Evolutionary conservation across 208 protist genomes (phyloP), one percentile per base, ranked within the genome.

Genomic region (Wallacemonas collosoma): DNA sequence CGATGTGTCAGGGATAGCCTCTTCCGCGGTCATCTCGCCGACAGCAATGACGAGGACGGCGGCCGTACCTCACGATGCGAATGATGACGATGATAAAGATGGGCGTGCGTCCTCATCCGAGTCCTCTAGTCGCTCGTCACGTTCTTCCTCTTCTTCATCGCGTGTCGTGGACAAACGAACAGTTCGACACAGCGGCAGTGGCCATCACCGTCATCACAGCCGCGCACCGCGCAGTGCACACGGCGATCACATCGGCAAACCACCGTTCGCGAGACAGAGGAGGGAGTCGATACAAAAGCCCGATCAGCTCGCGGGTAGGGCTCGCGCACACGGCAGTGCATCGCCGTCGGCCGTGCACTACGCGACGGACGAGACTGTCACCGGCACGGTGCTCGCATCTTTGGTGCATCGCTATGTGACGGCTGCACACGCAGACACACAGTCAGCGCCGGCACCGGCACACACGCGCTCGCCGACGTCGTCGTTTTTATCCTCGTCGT

Each of bases 291-390:
- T 26, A 26, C 26, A 26, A 26, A 26, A 26, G 26, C 26, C 26
- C 26, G 26, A 26, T 26, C 26, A 26, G 26, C 26, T 26, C 26
- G 26, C 26, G 26, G 26, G 26, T 26, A 26, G 26, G 26, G 26
- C 26, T 26, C 26, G 26, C 26, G 26, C 26, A 26, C 26, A 26
- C 26, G 26, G 26, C 26, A 26, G 26, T 0, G 26, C 26, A 26
- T 26, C 26, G 26, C 26, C 26, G 26, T 26, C 26, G 26, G 26
- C 26, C 26, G 26, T 26, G 26, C 45, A 50, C 45, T 62, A 62
- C 56, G 26, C 56, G 9, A 62, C 56, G 17, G 5, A n/a, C 9
- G 56, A 43, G 12, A 62, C 56, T 40, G 56, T 62, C 56, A 62
- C 17, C 36, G 35, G 17, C 15, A 62, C 56, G 9, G 56, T 62